A percentile compares a stretch with the other conserved stretches of the same genome.
These are phyloP conservation scores for Imleria badia DNA, from an alignment of 768 basidiomycete genomes.

Conservation along the genomic window DNA sequence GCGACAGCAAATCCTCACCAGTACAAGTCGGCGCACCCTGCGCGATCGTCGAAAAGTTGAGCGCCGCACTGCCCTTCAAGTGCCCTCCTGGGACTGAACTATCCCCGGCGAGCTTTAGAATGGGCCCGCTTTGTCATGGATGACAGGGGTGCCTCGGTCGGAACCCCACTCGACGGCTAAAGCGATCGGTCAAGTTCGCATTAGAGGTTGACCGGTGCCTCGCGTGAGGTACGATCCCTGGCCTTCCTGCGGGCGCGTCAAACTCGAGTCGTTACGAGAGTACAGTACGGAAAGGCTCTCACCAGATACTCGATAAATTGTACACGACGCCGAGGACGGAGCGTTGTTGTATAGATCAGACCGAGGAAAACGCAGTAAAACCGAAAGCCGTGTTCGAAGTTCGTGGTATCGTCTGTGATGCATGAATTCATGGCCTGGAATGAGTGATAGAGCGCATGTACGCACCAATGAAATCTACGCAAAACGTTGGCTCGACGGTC, in stretches of 20 bases:
- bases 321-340: constrained; percentile 88
- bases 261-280: neutral
- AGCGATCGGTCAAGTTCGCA: constrained; percentile 23
- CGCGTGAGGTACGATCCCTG: constrained; percentile 77
- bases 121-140: constrained; percentile 59
- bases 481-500: constrained; percentile 91
- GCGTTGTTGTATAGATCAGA: constrained; percentile 75
- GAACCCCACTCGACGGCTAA: constrained; percentile 87
- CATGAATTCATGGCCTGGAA: neutral
- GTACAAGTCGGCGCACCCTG: too few species aligned
- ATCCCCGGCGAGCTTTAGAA: constrained; percentile 78
- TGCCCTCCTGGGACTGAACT: constrained; percentile 70
- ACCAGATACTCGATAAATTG: constrained; percentile 88
- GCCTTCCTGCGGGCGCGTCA: constrained; percentile 47
- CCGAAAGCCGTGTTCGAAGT: constrained; percentile 84
- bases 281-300: neutral
- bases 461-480: constrained; percentile 91
- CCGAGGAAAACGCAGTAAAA: too few species aligned
- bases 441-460: neutral
- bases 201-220: constrained; percentile 44
- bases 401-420: constrained; percentile 77
- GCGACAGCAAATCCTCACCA: constrained; percentile 60
- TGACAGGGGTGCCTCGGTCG: constrained; percentile 55
- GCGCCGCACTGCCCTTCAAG: constrained; percentile 79
- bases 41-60: too few species aligned